Percentiles rank a stretch among this genome's conserved stretches.
Conservation (phyloP, 208 protist genomes). For the Porcisia hertigi region DNA sequence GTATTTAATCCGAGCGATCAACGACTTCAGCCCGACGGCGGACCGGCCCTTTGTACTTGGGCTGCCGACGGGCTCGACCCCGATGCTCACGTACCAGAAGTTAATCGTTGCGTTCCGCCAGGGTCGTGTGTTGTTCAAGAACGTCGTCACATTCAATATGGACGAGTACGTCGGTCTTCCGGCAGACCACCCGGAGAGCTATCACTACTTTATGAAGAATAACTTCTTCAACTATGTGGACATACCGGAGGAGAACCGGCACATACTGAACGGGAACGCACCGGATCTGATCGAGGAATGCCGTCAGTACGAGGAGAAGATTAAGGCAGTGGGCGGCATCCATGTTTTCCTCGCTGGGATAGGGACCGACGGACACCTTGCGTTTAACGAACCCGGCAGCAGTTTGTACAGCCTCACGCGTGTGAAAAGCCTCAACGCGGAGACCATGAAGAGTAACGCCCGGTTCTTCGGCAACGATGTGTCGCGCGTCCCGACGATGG, state of each 20-base stretch:
- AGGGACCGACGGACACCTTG: slow-evolving; percentile 93
- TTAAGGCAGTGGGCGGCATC: slow-evolving; percentile 87
- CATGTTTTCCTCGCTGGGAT: slow-evolving; percentile 95
- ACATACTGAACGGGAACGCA: slow-evolving; percentile 94
- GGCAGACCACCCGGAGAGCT: slow-evolving; percentile 91
- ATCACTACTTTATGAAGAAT: slow-evolving; percentile 96
- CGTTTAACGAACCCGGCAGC: slow-evolving; percentile 97
- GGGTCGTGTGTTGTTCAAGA: slow-evolving; percentile 88
- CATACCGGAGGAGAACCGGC: slow-evolving; percentile 85
- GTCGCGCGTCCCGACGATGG: slow-evolving; percentile 91
- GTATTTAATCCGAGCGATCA: slow-evolving; percentile 91
- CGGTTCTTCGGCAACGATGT: slow-evolving; percentile 94
- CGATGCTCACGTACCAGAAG: slow-evolving; percentile 88
- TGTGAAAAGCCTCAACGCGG: slow-evolving; percentile 93
- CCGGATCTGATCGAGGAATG: slow-evolving; percentile 90
- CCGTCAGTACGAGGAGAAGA: slow-evolving; percentile 93
- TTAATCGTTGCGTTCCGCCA: slow-evolving; percentile 87
- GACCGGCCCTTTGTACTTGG: slow-evolving; percentile 92
- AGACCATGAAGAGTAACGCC: slow-evolving; percentile 94
- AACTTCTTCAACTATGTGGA: slow-evolving; percentile 96
- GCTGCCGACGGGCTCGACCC: slow-evolving; percentile 91
- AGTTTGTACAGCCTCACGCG: slow-evolving; percentile 85
- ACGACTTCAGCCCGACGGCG: slow-evolving; percentile 72
- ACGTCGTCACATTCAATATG: slow-evolving; percentile 97
- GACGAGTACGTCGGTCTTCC: slow-evolving; percentile 95